These are phyloP conservation scores for Magnusiomyces sp. DNA, from an alignment of 1,139 yeast species.

Conservation along the genomic window DNA sequence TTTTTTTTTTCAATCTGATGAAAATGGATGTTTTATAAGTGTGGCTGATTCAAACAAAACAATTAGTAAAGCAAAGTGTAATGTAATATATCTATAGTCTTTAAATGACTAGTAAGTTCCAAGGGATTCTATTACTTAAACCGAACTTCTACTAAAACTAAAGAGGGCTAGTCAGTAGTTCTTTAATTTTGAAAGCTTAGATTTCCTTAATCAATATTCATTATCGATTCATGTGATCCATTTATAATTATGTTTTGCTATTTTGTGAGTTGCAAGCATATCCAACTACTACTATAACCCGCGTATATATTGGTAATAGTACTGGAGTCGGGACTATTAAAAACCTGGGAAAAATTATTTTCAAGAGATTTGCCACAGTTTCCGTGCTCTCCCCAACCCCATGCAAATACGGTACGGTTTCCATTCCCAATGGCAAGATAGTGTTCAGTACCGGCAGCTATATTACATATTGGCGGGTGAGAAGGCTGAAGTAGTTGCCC, in stretches of 20 bases:
- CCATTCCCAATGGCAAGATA: conserved; percentile 41
- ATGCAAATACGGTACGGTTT: conserved; percentile 42
- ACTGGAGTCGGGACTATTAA: neutral
- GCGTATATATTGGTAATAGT: conserved; percentile 11
- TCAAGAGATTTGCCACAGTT: conserved; percentile 60
- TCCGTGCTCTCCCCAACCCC: conserved; percentile 99
- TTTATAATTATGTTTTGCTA: neutral
- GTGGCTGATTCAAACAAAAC: too few species aligned
- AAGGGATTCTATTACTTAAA: too few species aligned
- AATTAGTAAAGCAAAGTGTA: too few species aligned
- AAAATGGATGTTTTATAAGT: too few species aligned
- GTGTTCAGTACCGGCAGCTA: conserved; percentile 78
- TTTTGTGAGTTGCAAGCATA: conserved; percentile 6
- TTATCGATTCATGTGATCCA: too few species aligned
- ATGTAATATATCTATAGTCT: too few species aligned
- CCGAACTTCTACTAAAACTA: too few species aligned
- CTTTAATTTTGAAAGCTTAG: too few species aligned
- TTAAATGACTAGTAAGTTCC: too few species aligned
- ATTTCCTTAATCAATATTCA: too few species aligned
- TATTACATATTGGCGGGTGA: conserved; percentile 15
- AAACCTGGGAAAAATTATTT: conserved; percentile 5
- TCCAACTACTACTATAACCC: conserved; percentile 21
- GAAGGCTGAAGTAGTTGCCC: conserved; percentile 41
- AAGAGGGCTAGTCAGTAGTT: too few species aligned
- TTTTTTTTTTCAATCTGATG: conserved; percentile 35